Base-by-base conservation (phyloP, 163 green algal species). In the Prototheca wickerhamii region DNA sequence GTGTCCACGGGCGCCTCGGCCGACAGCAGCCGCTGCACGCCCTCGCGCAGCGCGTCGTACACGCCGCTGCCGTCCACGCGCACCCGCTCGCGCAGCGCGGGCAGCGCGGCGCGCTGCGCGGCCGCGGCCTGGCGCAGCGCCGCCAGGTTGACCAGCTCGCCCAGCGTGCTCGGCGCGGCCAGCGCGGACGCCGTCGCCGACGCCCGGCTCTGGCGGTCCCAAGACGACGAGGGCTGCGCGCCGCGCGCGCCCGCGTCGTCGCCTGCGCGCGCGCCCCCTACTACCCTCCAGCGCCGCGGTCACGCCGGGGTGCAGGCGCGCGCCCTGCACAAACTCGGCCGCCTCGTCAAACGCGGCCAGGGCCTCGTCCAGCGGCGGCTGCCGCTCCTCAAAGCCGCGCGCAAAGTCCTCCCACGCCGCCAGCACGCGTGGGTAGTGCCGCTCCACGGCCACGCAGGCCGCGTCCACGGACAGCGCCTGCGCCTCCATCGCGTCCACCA, bases 391-490 rank as follows among this genome's bases (percentile, higher is more conserved):
- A 26, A 69, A 77, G 6, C 37, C 52, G 35, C 53, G 40, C 33
- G 86, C 75, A 70, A 96, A 96, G 12, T 65, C 69, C 2, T 63
- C 61, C 59, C 80, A 84, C 4, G 76, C 61, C 1, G 62, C 46
- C 12, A 61, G 68, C 54, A 96, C 93, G 71, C 87, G 83, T 8
- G 68, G 73, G 69, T 90, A 95, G 72, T 96, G 90, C 28, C 71
- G 62, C 67, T 95, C 89, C 69, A 96, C 87, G 46, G 91, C 95
- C 29, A 74, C 71, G 0, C 83, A 75, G 2, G 86, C 91, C 1
- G 84, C 77, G 60, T 96, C 87, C 0, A 92, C 86, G 4, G 83
- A 78, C 42, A 82, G 63, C 2, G 74, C 81, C 73, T 95, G 85
- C 51, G 91, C 88, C 66, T 91, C 76, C 74, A 85, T 70, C 74